These are phyloP conservation scores for Pholiota molesta DNA, from an alignment of 768 basidiomycete genomes.

Conservation along the genomic window DNA sequence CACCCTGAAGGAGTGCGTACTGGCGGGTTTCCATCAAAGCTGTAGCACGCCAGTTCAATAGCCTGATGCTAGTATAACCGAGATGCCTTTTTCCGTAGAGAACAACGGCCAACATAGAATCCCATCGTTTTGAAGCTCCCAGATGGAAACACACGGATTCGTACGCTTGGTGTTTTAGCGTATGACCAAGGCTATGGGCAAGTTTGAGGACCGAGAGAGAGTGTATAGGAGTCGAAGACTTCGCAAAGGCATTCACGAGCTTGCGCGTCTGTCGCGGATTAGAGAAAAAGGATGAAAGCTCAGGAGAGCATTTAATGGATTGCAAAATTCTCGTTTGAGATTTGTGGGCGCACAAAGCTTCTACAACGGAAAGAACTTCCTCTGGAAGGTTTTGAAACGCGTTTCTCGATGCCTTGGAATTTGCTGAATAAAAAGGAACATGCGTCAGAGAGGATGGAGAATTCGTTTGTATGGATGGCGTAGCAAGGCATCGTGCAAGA, in stretches of 20 bases:
- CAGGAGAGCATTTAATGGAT: constrained; percentile 24
- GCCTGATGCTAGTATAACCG: constrained; percentile 50
- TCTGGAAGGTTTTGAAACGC: constrained; percentile 6
- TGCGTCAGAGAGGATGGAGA: neutral
- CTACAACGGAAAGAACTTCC: constrained; percentile 18
- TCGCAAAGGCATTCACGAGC: constrained; percentile 35
- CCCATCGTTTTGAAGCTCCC: constrained; percentile 52
- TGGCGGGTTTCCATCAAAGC: constrained; percentile 59
- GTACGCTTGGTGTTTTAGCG: constrained; percentile 57
- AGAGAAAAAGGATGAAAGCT: constrained; percentile 24
- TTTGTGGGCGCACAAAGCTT: constrained; percentile 15
- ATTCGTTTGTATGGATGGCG: constrained; percentile 4
- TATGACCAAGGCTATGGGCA: constrained; percentile 51
- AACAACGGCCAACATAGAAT: constrained; percentile 48
- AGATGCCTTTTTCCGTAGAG: constrained; percentile 51
- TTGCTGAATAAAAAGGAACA: neutral
- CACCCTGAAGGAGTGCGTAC: constrained; percentile 46
- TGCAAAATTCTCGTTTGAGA: constrained; percentile 17
- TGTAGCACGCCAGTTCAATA: constrained; percentile 73
- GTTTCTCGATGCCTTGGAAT: neutral
- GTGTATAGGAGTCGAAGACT: constrained; percentile 35
- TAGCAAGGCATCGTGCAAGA: constrained; percentile 11
- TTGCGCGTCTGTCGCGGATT: constrained; percentile 36
- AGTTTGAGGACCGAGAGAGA: constrained; percentile 50
- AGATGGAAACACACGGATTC: constrained; percentile 56